These are phyloP conservation scores for Macadamia tetraphylla DNA, from an alignment of 164 flowering plant species.

Conservation along the genomic window DNA sequence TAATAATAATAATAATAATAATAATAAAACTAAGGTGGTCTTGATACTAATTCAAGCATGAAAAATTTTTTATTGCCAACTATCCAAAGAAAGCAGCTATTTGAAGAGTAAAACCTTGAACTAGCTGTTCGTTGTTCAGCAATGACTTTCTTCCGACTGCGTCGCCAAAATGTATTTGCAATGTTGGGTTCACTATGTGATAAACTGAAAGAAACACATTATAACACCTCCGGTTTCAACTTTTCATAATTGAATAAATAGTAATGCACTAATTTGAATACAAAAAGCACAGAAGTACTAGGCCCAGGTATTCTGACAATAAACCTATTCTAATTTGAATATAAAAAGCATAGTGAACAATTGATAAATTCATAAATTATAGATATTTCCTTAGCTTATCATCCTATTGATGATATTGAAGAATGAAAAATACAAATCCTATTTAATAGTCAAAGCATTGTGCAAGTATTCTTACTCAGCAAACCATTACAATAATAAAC, in stretches of 20 bases:
- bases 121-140: conserved; percentile 90
- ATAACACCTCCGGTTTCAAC: neutral
- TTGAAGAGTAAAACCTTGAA: conserved; percentile 61
- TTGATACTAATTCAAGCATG: neutral
- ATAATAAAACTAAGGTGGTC: neutral
- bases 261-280: conserved; percentile 1
- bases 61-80: neutral
- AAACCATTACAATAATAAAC: too few relatives aligned
- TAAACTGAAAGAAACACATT: conserved; percentile 37
- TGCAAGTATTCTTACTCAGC: too few relatives aligned
- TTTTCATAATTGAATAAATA: neutral
- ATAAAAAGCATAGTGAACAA: neutral
- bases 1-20: too few relatives aligned
- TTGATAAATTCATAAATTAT: neutral
- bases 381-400: too few relatives aligned
- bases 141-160: conserved; percentile 74
- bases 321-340: too few relatives aligned
- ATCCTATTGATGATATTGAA: too few relatives aligned
- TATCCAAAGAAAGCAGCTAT: conserved; percentile 4
- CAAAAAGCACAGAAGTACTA: neutral
- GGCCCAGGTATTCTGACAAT: neutral
- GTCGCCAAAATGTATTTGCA: conserved; percentile 76
- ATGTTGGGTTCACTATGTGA: conserved; percentile 94
- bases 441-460: too few relatives aligned
- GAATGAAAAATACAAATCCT: too few relatives aligned